A percentile compares a stretch with the other conserved stretches of the same genome.
Evolutionary conservation across 2,329 filamentous ascomycete species (phyloP).

Genomic region (Clonostachys rhizophaga): DNA sequence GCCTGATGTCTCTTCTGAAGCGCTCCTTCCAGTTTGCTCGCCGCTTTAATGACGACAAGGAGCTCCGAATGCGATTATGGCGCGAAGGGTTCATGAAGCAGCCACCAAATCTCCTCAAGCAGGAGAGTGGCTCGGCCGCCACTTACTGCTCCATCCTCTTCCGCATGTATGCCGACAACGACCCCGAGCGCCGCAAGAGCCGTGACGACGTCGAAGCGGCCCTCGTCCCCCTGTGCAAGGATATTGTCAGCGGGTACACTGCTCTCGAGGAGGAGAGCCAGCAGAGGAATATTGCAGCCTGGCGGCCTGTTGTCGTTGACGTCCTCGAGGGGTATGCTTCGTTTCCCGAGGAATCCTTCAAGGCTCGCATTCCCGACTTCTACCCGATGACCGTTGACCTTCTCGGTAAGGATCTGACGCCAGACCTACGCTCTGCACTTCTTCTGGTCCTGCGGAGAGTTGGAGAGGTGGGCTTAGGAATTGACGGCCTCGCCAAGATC

Average conservation of each 20-base stretch:
- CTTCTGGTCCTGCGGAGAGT: slow-evolving; percentile 75
- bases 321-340: slow-evolving; percentile 89
- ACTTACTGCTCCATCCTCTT: slow-evolving; percentile 96
- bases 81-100: slow-evolving; percentile 99
- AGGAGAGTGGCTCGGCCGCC: slow-evolving; percentile 86
- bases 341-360: slow-evolving; percentile 78
- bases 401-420: slow-evolving; percentile 73
- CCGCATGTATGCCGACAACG: slow-evolving; percentile 92
- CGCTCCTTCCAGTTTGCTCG: slow-evolving; percentile 96
- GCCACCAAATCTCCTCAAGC: slow-evolving; percentile 93
- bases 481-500: slow-evolving; percentile 39
- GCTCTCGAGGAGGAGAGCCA: slow-evolving; percentile 92
- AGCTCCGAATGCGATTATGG: slow-evolving; percentile 90
- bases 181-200: slow-evolving; percentile 74
- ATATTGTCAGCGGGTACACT: slow-evolving; percentile 85
- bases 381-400: slow-evolving; percentile 84
- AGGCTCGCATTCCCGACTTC: slow-evolving; percentile 74
- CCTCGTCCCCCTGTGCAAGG: slow-evolving; percentile 88
- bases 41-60: slow-evolving; percentile 96
- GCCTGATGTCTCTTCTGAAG: slow-evolving; percentile 91
- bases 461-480: slow-evolving; percentile 68
- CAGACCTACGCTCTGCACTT: slow-evolving; percentile 73
- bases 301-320: slow-evolving; percentile 95
- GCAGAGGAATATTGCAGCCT: slow-evolving; percentile 93
- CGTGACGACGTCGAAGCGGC: slow-evolving; percentile 84